Evolutionary conservation across 2,329 filamentous ascomycete genomes (phyloP).

Genomic region (Gnomoniopsis smithogilvyi): DNA sequence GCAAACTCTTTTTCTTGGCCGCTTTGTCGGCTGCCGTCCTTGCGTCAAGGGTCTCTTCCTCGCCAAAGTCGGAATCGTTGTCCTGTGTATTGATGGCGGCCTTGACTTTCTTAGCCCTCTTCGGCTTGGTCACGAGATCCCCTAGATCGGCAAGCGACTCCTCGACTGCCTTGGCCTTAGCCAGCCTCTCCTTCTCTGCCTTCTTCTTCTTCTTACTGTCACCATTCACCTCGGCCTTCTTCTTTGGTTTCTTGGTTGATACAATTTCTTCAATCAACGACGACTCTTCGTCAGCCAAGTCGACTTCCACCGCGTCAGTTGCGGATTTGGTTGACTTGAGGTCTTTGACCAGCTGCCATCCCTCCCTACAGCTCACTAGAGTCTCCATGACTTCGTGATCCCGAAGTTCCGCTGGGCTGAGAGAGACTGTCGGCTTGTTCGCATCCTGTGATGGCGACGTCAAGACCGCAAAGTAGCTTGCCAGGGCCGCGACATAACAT

Average conservation of each 20-base stretch:
- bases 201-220: conserved; percentile 32
- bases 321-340: conserved; percentile 47
- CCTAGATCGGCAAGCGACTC: conserved; percentile 69
- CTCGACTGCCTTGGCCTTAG: conserved; percentile 58
- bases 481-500: conserved; percentile 80
- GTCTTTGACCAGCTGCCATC: conserved; percentile 74
- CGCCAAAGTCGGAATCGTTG: conserved; percentile 86
- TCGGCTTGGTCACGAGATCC: conserved; percentile 49
- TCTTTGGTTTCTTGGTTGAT: conserved; percentile 33
- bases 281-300: conserved; percentile 26
- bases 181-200: conserved; percentile 33
- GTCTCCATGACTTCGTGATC: conserved; percentile 91
- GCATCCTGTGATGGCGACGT: conserved; percentile 70
- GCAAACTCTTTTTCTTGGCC: conserved; percentile 82
- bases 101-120: conserved; percentile 38
- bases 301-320: conserved; percentile 20
- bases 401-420: conserved; percentile 75
- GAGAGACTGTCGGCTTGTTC: conserved; percentile 50
- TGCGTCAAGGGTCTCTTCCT: conserved; percentile 76
- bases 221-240: conserved; percentile 11
- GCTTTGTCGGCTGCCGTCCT: conserved; percentile 83
- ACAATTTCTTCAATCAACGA: conserved; percentile 22
- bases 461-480: conserved; percentile 94
- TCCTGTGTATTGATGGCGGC: conserved; percentile 38
- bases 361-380: conserved; percentile 71